These are phyloP conservation scores for Mycena galericulata DNA, from an alignment of 768 basidiomycete species.

Conservation along the genomic window DNA sequence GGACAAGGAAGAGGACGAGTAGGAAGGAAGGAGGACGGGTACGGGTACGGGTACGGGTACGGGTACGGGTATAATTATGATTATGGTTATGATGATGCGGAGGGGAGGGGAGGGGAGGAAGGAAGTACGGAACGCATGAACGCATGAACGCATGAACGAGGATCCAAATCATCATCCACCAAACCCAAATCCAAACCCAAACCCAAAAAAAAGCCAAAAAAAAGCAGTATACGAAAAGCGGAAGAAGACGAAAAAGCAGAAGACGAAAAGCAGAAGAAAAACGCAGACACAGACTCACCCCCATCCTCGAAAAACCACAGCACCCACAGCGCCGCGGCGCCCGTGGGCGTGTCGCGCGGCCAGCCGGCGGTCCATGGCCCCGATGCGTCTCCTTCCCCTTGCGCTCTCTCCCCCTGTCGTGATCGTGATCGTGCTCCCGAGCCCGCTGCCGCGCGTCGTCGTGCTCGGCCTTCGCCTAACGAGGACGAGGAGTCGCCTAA, in stretches of 20 bases:
- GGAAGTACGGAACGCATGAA: no score
- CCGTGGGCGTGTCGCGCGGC: conserved; percentile 17
- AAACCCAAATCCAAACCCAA: no score
- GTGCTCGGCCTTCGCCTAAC: no score
- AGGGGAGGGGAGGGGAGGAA: no score
- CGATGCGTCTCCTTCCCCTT: not conserved
- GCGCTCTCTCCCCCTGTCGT: not conserved
- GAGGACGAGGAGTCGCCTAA: not conserved
- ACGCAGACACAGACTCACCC: not conserved
- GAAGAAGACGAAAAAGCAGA: not conserved
- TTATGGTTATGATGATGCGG: no score
- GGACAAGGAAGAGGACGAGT: no score
- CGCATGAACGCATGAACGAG: no score
- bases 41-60: no score
- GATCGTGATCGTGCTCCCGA: not conserved
- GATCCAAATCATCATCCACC: no score
- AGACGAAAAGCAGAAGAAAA: not conserved
- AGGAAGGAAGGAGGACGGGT: no score
- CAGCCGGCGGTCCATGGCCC: conserved; percentile 28
- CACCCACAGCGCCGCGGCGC: conserved; percentile 26
- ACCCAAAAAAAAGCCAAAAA: no score
- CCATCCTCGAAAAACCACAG: conserved; percentile 24
- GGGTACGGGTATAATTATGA: no score
- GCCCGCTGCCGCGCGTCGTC: not conserved
- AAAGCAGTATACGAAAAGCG: not conserved